Percentiles rank a stretch among this genome's conserved stretches.
These are phyloP conservation scores for Gonium pectorale DNA, from an alignment of 139 green algal species.

Conservation along the genomic window DNA sequence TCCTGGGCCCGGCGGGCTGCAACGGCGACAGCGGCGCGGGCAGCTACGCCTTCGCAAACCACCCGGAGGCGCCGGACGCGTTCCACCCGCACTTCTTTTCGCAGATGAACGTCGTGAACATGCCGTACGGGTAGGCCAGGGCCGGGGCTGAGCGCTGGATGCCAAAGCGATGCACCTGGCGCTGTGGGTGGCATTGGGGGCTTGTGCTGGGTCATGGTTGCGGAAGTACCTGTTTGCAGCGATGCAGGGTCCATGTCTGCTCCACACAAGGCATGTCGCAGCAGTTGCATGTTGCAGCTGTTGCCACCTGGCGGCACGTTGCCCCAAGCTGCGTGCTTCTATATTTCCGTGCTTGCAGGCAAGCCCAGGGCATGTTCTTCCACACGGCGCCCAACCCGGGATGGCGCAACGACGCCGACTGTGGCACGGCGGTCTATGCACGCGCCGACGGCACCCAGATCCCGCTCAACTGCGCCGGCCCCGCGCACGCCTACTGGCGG, in stretches of 20 bases:
- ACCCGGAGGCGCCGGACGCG: constrained; percentile 59
- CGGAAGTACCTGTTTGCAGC: no score
- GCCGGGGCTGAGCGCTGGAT: no score
- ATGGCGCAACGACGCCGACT: constrained; percentile 63
- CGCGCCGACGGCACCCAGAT: constrained; percentile 41
- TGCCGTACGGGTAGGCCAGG: constrained; percentile 16
- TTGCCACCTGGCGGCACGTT: not conserved
- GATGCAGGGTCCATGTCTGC: no score
- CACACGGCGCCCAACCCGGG: constrained; percentile 30
- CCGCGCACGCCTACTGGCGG: constrained; percentile 56
- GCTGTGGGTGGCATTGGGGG: no score
- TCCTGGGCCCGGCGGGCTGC: constrained; percentile 46
- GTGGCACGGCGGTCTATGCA: constrained; percentile 29
- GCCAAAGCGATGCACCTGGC: no score
- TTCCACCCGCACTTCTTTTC: constrained; percentile 63
- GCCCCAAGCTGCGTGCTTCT: no score
- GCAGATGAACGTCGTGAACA: constrained; percentile 45
- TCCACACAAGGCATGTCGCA: no score
- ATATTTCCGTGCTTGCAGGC: no score
- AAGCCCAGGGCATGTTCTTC: constrained; percentile 34
- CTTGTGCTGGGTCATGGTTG: no score
- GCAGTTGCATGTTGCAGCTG: no score
- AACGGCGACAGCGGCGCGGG: not conserved
- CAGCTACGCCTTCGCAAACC: constrained; percentile 60
- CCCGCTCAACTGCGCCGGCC: constrained; percentile 67